Evolutionary conservation across 2,329 filamentous ascomycete species (phyloP).

Genomic region (Thielaviopsis punctulata): DNA sequence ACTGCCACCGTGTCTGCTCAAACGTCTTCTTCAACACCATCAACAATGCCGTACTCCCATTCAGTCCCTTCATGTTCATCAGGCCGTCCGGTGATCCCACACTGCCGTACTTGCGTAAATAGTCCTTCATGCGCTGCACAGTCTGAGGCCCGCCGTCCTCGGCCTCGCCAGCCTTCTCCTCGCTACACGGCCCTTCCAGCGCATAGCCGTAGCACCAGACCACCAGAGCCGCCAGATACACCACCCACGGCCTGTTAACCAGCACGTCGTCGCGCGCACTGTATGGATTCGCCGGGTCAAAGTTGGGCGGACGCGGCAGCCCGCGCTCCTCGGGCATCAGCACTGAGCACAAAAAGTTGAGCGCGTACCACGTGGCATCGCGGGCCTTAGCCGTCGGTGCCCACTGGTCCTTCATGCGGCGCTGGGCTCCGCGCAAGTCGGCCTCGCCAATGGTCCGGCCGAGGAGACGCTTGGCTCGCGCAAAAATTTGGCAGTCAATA

Average conservation of each 20-base stretch:
- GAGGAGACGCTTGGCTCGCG: slow-evolving; percentile 67
- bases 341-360: slow-evolving; percentile 77
- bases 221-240: slow-evolving; percentile 82
- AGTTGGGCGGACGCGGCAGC: slow-evolving; percentile 17
- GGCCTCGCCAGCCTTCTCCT: slow-evolving; percentile 15
- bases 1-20: slow-evolving; percentile 70
- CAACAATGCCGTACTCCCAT: slow-evolving; percentile 65
- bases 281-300: slow-evolving; percentile 34
- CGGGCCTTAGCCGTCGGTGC: slow-evolving; percentile 74
- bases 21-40: slow-evolving; percentile 72
- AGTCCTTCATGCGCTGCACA: slow-evolving; percentile 62
- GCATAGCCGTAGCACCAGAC: slow-evolving; percentile 94
- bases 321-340: slow-evolving; percentile 39
- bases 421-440: slow-evolving; percentile 63
- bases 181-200: slow-evolving; percentile 57
- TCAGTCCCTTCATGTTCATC: slow-evolving; percentile 55
- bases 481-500: slow-evolving; percentile 94
- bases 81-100: slow-evolving; percentile 64
- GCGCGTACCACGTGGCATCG: slow-evolving; percentile 81
- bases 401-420: slow-evolving; percentile 78
- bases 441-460: slow-evolving; percentile 69
- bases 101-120: slow-evolving; percentile 53
- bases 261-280: slow-evolving; percentile 75
- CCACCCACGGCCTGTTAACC: slow-evolving; percentile 82
- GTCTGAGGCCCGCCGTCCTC: slow-evolving; percentile 36